phyloP scores from a whole-genome alignment of 2,329 filamentous ascomycete genomes.

The Phaeosphaeriaceae sp. region DNA sequence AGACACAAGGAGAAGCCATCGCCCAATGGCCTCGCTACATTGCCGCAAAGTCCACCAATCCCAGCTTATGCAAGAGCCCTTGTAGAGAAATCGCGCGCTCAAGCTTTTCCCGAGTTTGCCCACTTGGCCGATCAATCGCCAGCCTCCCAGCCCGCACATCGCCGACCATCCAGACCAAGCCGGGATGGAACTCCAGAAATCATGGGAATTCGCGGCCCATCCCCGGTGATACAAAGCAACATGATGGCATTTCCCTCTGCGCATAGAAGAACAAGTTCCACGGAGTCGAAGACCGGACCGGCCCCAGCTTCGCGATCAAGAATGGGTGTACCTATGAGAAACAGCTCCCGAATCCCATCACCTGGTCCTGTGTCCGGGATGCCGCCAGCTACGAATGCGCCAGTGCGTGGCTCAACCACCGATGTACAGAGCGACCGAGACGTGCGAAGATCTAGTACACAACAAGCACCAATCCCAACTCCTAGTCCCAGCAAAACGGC shows the following conservation, averaged over 20 bases:
- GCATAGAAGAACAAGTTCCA: conserved; percentile 59
- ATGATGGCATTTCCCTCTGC: conserved; percentile 56
- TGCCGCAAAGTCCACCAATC: conserved; percentile 61
- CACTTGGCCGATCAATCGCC: conserved; percentile 69
- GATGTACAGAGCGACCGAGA: conserved; percentile 48
- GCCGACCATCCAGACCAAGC: conserved; percentile 54
- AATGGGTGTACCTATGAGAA: conserved; percentile 35
- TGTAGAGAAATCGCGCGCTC: conserved; percentile 22
- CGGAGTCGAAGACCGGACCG: conserved; percentile 47
- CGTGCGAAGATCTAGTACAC: conserved; percentile 40
- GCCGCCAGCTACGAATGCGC: conserved; percentile 29
- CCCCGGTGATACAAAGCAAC: conserved; percentile 64
- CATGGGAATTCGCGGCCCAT: conserved; percentile 53
- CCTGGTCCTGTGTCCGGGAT: conserved; percentile 44
- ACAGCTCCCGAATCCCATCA: conserved; percentile 47
- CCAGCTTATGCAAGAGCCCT: background rate
- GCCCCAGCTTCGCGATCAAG: conserved; percentile 25
- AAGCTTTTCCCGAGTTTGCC: conserved; percentile 48
- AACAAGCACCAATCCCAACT: conserved; percentile 53
- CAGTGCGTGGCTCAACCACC: conserved; percentile 45
- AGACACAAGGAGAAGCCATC: conserved; percentile 51
- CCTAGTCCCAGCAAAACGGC: conserved; percentile 64
- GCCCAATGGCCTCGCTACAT: conserved; percentile 29
- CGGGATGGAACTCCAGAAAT: conserved; percentile 55
- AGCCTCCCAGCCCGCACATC: conserved; percentile 53